Conservation (phyloP, 2,329 filamentous ascomycete genomes). For the Trichoderma aggressivum region DNA sequence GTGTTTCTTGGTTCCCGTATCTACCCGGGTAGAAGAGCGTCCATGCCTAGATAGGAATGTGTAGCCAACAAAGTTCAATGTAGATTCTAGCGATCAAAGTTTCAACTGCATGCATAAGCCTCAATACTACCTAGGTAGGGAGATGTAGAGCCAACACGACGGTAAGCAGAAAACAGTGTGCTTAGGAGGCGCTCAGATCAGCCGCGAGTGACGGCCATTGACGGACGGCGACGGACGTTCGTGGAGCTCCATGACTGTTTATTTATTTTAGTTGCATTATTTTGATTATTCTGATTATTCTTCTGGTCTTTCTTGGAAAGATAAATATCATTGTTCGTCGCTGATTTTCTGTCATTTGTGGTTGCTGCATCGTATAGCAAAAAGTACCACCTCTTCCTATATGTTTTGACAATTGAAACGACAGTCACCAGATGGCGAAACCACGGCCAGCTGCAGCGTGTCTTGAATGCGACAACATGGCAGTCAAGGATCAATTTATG, state of each 20-base stretch:
- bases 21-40: not conserved
- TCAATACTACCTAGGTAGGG: too few species aligned
- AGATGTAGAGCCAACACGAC: not conserved
- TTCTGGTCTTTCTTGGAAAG: not conserved
- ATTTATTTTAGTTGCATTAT: not conserved
- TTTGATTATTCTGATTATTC: not conserved
- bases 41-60: not conserved
- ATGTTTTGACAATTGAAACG: not conserved
- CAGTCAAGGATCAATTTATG: not conserved
- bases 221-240: not conserved
- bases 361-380: not conserved
- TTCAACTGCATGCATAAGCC: not conserved
- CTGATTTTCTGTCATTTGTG: not conserved
- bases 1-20: not conserved
- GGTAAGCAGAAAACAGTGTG: not conserved
- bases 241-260: not conserved
- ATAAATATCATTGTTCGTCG: not conserved
- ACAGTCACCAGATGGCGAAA: not conserved
- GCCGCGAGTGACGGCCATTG: not conserved
- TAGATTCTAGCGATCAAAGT: not conserved
- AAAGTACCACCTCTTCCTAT: not conserved
- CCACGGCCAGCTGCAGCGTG: not conserved
- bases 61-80: not conserved
- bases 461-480: slow-evolving; percentile 3
- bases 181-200: not conserved